Evolutionary conservation across 345 rosid species (phyloP).

Genomic region (Acer negundo): DNA sequence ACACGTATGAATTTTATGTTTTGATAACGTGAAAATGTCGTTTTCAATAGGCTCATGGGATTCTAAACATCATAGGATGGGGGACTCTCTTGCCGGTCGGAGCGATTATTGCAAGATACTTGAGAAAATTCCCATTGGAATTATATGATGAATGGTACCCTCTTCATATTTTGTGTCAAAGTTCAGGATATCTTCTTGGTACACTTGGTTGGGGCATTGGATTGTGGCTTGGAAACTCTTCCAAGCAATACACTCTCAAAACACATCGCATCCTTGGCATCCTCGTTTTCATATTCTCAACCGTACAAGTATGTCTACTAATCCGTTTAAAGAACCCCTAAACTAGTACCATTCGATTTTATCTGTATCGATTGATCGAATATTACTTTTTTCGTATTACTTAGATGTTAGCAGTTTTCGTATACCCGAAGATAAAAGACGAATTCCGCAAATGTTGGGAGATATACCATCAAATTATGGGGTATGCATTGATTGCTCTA

Average conservation of each 20-base stretch:
- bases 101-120: constrained; percentile 36
- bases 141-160: constrained; percentile 38
- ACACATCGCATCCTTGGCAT: constrained; percentile 39
- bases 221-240: constrained; percentile 35
- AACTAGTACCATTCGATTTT: no score
- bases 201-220: constrained; percentile 45
- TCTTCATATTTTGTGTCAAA: constrained; percentile 38
- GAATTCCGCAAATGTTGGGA: constrained; percentile 34
- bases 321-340: no score
- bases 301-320: constrained; percentile 34
- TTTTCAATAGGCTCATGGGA: constrained; percentile 38
- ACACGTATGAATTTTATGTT: no score
- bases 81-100: constrained; percentile 42
- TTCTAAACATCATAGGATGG: constrained; percentile 45
- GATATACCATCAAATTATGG: constrained; percentile 31
- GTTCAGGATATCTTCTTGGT: constrained; percentile 35
- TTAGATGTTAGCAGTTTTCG: constrained; percentile 29
- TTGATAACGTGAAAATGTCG: neutral
- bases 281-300: constrained; percentile 37
- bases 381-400: neutral
- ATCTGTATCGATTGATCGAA: neutral
- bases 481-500: constrained; percentile 30
- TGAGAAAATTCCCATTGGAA: constrained; percentile 29
- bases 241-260: constrained; percentile 23
- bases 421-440: constrained; percentile 30